A percentile compares a stretch with the other conserved stretches of the same genome.
These are phyloP conservation scores for Solanum verrucosum DNA, from an alignment of 257 asterid species.

Conservation along the genomic window DNA sequence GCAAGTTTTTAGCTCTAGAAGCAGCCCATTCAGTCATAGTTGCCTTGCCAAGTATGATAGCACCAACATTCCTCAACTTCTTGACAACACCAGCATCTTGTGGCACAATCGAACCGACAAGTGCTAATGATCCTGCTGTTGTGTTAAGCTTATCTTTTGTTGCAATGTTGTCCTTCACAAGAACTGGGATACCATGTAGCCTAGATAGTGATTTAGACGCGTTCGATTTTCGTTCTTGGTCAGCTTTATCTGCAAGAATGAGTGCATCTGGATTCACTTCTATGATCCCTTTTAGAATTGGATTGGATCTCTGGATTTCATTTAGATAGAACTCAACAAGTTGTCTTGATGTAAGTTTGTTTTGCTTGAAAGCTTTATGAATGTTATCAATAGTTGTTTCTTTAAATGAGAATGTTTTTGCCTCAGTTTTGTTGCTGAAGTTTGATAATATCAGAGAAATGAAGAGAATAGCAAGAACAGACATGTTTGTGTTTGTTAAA, in stretches of 20 bases:
- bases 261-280: constrained; percentile 54
- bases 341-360: constrained; percentile 23
- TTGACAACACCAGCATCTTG: constrained; percentile 35
- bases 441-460: background rate
- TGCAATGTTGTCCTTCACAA: constrained; percentile 37
- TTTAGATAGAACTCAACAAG: constrained; percentile 36
- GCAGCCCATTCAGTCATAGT: constrained; percentile 44
- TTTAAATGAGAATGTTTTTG: constrained; percentile 24
- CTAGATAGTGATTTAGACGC: background rate
- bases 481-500: background rate
- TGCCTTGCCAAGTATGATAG: constrained; percentile 44
- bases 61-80: constrained; percentile 36
- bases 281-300: constrained; percentile 34
- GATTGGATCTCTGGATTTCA: constrained; percentile 24
- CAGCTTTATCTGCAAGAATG: constrained; percentile 30
- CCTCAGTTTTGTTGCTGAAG: background rate
- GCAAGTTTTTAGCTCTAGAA: constrained; percentile 9
- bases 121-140: constrained; percentile 43
- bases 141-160: constrained; percentile 45
- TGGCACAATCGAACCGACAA: constrained; percentile 32
- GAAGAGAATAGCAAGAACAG: background rate
- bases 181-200: constrained; percentile 37
- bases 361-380: constrained; percentile 20
- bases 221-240: constrained; percentile 5
- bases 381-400: constrained; percentile 42